These are phyloP conservation scores for Epichloe hybrida DNA, from an alignment of 2,329 filamentous ascomycete genomes.

Conservation along the genomic window DNA sequence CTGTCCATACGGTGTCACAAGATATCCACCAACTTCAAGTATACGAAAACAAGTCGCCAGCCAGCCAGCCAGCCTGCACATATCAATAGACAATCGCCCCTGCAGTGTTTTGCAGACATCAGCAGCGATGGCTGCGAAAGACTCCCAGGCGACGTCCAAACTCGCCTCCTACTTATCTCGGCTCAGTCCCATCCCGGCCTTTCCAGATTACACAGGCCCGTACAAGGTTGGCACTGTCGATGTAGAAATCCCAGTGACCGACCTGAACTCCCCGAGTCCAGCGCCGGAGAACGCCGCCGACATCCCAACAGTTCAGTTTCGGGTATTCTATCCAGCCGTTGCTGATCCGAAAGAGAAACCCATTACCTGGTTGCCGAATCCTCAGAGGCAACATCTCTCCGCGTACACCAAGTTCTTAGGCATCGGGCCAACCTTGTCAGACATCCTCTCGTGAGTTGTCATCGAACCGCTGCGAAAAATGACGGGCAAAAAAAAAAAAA, in stretches of 20 bases:
- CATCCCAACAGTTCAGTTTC: slow-evolving; percentile 63
- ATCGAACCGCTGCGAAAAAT: background rate
- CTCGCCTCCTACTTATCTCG: slow-evolving; percentile 35
- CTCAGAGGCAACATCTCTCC: slow-evolving; percentile 59
- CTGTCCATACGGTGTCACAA: background rate
- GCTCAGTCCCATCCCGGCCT: slow-evolving; percentile 55
- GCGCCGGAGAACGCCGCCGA: slow-evolving; percentile 38
- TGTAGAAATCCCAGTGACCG: slow-evolving; percentile 61
- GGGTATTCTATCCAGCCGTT: slow-evolving; percentile 66
- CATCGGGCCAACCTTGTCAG: slow-evolving; percentile 41
- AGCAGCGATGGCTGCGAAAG: slow-evolving; percentile 9
- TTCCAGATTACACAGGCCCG: slow-evolving; percentile 64
- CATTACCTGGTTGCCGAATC: slow-evolving; percentile 65
- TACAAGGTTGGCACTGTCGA: slow-evolving; percentile 70
- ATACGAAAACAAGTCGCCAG: too few relatives aligned
- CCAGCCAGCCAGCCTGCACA: background rate
- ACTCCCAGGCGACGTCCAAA: slow-evolving; percentile 18
- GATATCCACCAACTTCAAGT: background rate
- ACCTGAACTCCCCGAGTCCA: slow-evolving; percentile 40
- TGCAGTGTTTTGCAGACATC: background rate
- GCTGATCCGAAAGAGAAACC: slow-evolving; percentile 39
- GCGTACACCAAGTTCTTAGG: slow-evolving; percentile 69
- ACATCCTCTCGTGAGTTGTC: slow-evolving; percentile 44
- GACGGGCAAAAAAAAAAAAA: background rate
- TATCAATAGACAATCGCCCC: background rate